Percentiles rank a stretch among this genome's conserved stretches.
phyloP scores from a whole-genome alignment of 805 yeast species.

The Tetrapisispora nanseiensis region DNA sequence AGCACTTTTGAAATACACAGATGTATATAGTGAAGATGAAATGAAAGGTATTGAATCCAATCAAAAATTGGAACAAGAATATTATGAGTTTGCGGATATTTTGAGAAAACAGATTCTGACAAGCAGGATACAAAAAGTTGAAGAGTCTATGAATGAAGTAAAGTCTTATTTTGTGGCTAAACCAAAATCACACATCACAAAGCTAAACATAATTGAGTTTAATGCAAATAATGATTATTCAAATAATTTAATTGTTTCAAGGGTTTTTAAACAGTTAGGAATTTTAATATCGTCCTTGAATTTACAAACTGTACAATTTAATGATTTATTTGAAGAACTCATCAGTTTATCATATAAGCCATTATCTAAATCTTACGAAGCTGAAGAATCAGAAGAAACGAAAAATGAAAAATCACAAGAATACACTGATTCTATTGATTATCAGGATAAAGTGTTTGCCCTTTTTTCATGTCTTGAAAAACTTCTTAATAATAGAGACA shows the following conservation, averaged over 20 bases:
- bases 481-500: constrained; percentile 37
- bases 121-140: constrained; percentile 27
- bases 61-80: constrained; percentile 40
- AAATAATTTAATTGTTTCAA: constrained; percentile 12
- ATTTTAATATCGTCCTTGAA: constrained; percentile 12
- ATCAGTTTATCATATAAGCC: constrained; percentile 11
- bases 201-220: constrained; percentile 10
- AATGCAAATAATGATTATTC: constrained; percentile 15
- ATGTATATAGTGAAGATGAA: constrained; percentile 22
- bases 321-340: constrained; percentile 1
- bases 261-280: constrained; percentile 15
- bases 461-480: constrained; percentile 46
- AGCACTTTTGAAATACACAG: constrained; percentile 10
- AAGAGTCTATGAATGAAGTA: constrained; percentile 19
- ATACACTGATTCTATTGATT: constrained; percentile 61
- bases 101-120: constrained; percentile 44
- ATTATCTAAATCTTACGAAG: constrained; percentile 18
- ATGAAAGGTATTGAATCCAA: constrained; percentile 24
- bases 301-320: constrained; percentile 22
- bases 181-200: constrained; percentile 1
- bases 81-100: constrained; percentile 52
- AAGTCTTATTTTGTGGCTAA: constrained; percentile 10
- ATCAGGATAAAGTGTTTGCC: constrained; percentile 61
- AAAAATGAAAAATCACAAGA: constrained; percentile 59
- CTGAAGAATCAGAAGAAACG: constrained; percentile 9